Base-by-base conservation (phyloP, 305 asterid species). In the Fraxinus platypoda region DNA sequence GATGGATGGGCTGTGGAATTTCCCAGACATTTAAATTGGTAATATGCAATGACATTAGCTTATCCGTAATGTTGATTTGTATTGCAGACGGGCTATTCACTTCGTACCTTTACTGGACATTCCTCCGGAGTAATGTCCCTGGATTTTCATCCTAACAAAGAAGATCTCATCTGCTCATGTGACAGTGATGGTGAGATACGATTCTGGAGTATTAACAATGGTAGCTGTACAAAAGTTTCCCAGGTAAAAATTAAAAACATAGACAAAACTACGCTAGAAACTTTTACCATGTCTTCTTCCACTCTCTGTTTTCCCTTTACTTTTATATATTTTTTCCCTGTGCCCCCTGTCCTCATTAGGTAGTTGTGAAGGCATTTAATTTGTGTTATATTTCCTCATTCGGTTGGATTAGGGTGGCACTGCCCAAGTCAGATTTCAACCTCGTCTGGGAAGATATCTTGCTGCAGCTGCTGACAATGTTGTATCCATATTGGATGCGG, bases 91-190 rank as follows among this genome's bases (percentile, higher is more conserved):
- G 90, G 93, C 6, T 94, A 88, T 88, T 91, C 99, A 31, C 94
- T 94, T 73, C 96, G 98, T 31, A 93, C 90, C 35, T 94, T 94
- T 81, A 93, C 97, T 30, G 99, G 98, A 73, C 99, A 96, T 86
- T 92, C 98, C 6, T 86, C 97, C 41, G 87, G 97, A 76, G 99
- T 94, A 3, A 91, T 91, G 96, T 96, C 99, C 13, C 89, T 96
- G 87, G 98, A 96, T 82, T 95, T 97, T 85, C 98, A 97, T 77
- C 99, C 99, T 19, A 97, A 88, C 88, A 96, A 93, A 88, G 99
- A 94, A 41, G 98, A 96, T 82, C 94, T 94, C 72, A 91, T 96
- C 70, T 93, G 98, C 88, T 96, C 98, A 6, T 96, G 99, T 54
- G 99, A 94, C 76, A 95, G 93, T 52, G 95, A 97, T 87, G 98